phyloP scores from a whole-genome alignment of 2,329 filamentous ascomycete species.

The Fusarium verticillioides region DNA sequence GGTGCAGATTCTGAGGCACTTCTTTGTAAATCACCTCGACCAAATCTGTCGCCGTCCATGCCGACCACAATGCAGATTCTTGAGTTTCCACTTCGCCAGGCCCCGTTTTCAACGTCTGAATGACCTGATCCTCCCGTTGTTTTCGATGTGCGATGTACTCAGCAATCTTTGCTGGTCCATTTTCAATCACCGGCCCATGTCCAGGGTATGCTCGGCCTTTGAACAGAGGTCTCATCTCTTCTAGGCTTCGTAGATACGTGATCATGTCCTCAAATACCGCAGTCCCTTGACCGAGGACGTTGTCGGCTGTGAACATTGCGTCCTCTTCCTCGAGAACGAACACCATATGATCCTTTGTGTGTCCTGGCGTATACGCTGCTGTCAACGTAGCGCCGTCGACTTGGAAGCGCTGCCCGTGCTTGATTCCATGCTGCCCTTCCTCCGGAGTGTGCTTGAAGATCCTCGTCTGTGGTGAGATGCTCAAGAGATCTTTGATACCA shows the following conservation, averaged over 20 bases:
- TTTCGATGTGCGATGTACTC: slow-evolving; percentile 88
- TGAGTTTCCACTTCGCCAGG: slow-evolving; percentile 48
- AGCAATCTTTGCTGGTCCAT: slow-evolving; percentile 75
- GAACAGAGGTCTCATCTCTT: slow-evolving; percentile 74
- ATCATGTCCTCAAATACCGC: slow-evolving; percentile 83
- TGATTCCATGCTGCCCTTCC: slow-evolving; percentile 57
- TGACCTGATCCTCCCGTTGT: slow-evolving; percentile 81
- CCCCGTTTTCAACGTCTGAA: slow-evolving; percentile 65
- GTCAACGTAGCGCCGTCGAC: slow-evolving; percentile 73
- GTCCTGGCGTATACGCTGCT: slow-evolving; percentile 72
- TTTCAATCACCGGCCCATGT: slow-evolving; percentile 82
- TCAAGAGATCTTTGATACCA: slow-evolving; percentile 76
- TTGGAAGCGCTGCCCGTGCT: slow-evolving; percentile 64
- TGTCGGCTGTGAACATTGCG: slow-evolving; percentile 89
- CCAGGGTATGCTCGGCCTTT: slow-evolving; percentile 83
- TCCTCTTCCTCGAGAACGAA: slow-evolving; percentile 82
- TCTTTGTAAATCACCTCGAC: slow-evolving; percentile 89
- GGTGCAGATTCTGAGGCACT: slow-evolving; percentile 78
- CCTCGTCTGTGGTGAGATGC: slow-evolving; percentile 69
- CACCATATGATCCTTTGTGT: slow-evolving; percentile 84
- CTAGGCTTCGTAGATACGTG: slow-evolving; percentile 74
- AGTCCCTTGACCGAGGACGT: slow-evolving; percentile 87
- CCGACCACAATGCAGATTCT: slow-evolving; percentile 42
- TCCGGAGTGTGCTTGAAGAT: slow-evolving; percentile 75
- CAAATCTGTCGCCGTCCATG: slow-evolving; percentile 80